Percentiles rank a stretch among this genome's conserved stretches.
phyloP scores from a whole-genome alignment of 768 basidiomycete genomes.

The Neoboletus subvelutipes region DNA sequence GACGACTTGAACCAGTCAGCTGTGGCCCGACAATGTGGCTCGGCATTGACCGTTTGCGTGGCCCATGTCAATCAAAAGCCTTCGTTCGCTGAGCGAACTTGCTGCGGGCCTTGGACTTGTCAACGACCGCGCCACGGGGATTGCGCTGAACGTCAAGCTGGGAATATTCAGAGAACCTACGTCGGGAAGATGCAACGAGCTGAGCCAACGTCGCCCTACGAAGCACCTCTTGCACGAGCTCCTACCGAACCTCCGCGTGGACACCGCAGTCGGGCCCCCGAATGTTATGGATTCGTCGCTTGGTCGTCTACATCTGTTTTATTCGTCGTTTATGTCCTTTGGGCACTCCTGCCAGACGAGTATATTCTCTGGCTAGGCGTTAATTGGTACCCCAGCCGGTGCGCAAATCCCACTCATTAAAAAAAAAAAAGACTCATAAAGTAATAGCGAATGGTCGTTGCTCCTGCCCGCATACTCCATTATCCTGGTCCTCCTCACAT shows the following conservation, averaged over 20 bases:
- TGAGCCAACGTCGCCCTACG: slow-evolving; percentile 45
- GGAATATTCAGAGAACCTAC: background rate
- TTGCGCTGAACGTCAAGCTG: slow-evolving; percentile 17
- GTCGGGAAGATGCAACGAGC: slow-evolving; percentile 9
- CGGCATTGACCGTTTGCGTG: slow-evolving; percentile 2
- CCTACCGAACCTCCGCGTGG: slow-evolving; percentile 41
- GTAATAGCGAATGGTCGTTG: slow-evolving; percentile 79
- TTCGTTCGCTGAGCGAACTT: background rate
- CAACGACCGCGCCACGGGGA: slow-evolving; percentile 20
- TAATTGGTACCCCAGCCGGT: slow-evolving; percentile 89
- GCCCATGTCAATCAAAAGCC: background rate
- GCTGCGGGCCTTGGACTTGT: background rate
- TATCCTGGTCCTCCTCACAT: slow-evolving; percentile 69
- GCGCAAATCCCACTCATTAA: slow-evolving; percentile 9
- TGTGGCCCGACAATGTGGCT: slow-evolving; percentile 14
- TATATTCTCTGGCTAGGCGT: slow-evolving; percentile 67
- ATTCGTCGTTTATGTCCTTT: slow-evolving; percentile 70
- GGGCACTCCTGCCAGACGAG: slow-evolving; percentile 77
- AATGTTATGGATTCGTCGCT: slow-evolving; percentile 90
- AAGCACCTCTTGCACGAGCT: slow-evolving; percentile 45
- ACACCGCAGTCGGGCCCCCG: slow-evolving; percentile 66
- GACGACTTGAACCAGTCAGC: background rate
- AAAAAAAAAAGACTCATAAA: background rate
- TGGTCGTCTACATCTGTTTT: slow-evolving; percentile 74
- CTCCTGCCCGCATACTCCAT: slow-evolving; percentile 78